phyloP scores from a whole-genome alignment of 441 rosid genomes.

The Arabidopsis lyrata region DNA sequence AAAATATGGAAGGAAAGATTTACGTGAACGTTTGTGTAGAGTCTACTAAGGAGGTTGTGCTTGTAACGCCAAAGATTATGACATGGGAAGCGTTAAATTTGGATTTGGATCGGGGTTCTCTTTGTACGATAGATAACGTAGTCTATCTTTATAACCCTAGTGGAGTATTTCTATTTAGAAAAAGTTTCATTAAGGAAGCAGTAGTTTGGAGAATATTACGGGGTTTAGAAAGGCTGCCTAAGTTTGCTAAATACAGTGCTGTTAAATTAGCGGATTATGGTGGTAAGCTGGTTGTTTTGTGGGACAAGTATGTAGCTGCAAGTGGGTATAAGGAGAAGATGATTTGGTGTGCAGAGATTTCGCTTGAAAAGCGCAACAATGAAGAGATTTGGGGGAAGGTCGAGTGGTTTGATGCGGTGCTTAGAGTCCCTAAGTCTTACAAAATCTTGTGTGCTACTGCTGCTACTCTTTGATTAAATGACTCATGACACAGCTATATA shows the following conservation, averaged over 20 bases:
- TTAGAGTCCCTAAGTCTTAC: not conserved
- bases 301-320: not conserved
- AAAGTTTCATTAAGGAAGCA: too few species aligned
- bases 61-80: not conserved
- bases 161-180: too few species aligned
- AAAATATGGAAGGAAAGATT: not conserved
- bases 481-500: too few species aligned
- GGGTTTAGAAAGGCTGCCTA: not conserved
- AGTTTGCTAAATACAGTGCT: not conserved
- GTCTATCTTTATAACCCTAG: not conserved
- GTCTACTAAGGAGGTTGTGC: not conserved
- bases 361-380: not conserved
- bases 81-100: not conserved
- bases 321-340: not conserved
- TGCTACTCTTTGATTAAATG: not conserved
- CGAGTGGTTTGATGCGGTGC: not conserved
- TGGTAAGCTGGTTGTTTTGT: not conserved
- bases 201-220: not conserved
- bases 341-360: constrained; percentile 4
- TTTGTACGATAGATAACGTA: not conserved
- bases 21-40: not conserved
- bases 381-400: not conserved
- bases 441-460: not conserved
- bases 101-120: not conserved
- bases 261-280: not conserved